A percentile compares a stretch with the other conserved stretches of the same genome.
Conservation (phyloP, 2,329 filamentous ascomycete genomes). For the Pseudopyricularia cyperi region DNA sequence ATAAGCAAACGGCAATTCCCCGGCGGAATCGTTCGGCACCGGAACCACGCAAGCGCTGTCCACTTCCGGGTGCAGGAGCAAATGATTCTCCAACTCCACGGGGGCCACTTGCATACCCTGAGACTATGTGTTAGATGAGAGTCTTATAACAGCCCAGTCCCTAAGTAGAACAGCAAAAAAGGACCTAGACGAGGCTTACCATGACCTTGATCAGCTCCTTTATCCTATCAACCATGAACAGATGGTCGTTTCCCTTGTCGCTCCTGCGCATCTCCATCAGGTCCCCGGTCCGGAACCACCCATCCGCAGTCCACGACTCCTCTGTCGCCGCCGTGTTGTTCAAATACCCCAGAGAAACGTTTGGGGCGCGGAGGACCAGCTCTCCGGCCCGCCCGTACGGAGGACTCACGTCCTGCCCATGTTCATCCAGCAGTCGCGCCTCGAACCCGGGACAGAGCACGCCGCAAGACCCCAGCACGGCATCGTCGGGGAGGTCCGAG, state of each 20-base stretch:
- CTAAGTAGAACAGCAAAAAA: background rate
- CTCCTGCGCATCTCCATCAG: slow-evolving; percentile 61
- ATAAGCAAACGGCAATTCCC: background rate
- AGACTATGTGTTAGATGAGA: background rate
- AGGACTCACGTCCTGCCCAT: slow-evolving; percentile 42
- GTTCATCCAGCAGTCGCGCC: background rate
- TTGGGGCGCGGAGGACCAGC: slow-evolving; percentile 71
- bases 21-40: background rate
- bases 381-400: slow-evolving; percentile 64
- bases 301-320: slow-evolving; percentile 55
- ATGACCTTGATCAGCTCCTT: slow-evolving; percentile 67
- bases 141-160: background rate
- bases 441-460: background rate
- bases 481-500: slow-evolving; percentile 60
- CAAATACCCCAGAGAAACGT: slow-evolving; percentile 61
- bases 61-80: background rate
- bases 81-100: background rate
- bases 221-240: slow-evolving; percentile 71
- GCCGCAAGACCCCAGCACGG: slow-evolving; percentile 46
- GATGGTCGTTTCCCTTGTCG: slow-evolving; percentile 40
- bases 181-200: background rate
- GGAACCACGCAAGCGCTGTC: background rate
- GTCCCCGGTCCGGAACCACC: slow-evolving; percentile 83
- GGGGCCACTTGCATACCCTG: background rate
- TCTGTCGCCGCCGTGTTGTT: slow-evolving; percentile 66